Evolutionary conservation across 495 filamentous ascomycete genomes (phyloP).

Genomic region (Ascodesmis nigricans): DNA sequence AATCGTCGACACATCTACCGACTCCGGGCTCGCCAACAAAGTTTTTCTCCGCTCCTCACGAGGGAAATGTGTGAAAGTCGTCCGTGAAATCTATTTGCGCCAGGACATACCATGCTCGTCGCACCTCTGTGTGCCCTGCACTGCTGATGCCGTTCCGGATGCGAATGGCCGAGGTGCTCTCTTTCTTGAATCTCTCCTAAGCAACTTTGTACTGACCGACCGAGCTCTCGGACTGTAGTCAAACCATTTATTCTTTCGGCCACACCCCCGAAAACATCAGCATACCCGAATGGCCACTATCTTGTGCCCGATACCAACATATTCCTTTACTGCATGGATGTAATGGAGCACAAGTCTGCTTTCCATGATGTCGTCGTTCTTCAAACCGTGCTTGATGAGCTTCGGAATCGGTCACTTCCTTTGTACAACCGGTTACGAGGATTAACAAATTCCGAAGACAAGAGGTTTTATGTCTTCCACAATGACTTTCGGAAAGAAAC

Average conservation of each 20-base stretch:
- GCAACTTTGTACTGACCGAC: too few species aligned
- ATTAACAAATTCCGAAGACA: constrained; percentile 81
- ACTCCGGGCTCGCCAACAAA: constrained; percentile 80
- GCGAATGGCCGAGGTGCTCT: constrained; percentile 33
- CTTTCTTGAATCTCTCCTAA: too few species aligned
- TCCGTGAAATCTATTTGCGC: constrained; percentile 82
- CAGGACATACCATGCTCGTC: constrained; percentile 97
- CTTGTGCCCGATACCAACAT: constrained; percentile 92
- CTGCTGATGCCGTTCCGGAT: constrained; percentile 46
- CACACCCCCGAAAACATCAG: constrained; percentile 57
- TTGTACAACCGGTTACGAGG: constrained; percentile 82
- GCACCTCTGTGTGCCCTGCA: constrained; percentile 56
- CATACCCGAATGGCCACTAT: constrained; percentile 74
- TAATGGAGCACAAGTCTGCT: constrained; percentile 75
- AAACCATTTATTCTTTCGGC: constrained; percentile 70
- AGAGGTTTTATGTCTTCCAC: constrained; percentile 96
- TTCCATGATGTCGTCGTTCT: constrained; percentile 91
- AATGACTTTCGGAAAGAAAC: constrained; percentile 94
- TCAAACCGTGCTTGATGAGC: constrained; percentile 88
- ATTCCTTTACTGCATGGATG: constrained; percentile 82
- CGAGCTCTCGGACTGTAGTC: too few species aligned
- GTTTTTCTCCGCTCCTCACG: constrained; percentile 81
- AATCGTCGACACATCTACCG: constrained; percentile 57
- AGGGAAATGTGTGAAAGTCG: constrained; percentile 97
- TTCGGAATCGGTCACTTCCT: constrained; percentile 78